phyloP scores from a whole-genome alignment of 371 early-diverging fungal species.

The Mucor indicus region DNA sequence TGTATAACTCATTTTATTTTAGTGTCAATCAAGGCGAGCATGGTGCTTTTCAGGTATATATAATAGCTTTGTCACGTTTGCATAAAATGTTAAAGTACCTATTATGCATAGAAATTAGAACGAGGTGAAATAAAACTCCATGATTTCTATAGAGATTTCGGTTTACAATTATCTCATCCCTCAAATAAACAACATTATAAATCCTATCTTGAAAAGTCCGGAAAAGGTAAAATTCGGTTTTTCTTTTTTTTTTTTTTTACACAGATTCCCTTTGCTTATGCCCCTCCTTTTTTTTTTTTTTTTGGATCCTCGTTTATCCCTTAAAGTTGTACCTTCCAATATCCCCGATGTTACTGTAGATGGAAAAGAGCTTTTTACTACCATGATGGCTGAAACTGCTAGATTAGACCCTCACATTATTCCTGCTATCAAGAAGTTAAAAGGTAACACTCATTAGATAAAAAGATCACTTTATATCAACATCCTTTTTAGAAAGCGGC shows the following conservation, averaged over 20 bases:
- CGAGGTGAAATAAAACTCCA: slow-evolving; percentile 64
- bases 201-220: slow-evolving; percentile 43
- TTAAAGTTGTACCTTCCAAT: slow-evolving; percentile 24
- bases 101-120: slow-evolving; percentile 51
- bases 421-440: slow-evolving; percentile 54
- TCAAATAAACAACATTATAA: slow-evolving; percentile 50
- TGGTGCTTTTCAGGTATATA: slow-evolving; percentile 66
- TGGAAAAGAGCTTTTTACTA: slow-evolving; percentile 63
- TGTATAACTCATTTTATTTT: neutral
- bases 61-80: neutral
- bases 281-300: neutral
- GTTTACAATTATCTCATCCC: slow-evolving; percentile 60
- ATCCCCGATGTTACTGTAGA: slow-evolving; percentile 50
- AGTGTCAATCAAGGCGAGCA: slow-evolving; percentile 51
- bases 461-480: neutral
- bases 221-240: slow-evolving; percentile 36
- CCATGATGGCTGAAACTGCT: slow-evolving; percentile 70
- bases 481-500: slow-evolving; percentile 35
- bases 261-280: neutral
- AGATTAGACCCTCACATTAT: slow-evolving; percentile 52
- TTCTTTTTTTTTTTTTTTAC: neutral
- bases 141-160: slow-evolving; percentile 67
- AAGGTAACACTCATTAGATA: slow-evolving; percentile 17
- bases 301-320: too few species aligned
- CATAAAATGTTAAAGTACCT: neutral